phyloP scores from a whole-genome alignment of 1,284 basidiomycete genomes.

The Thecaphora frezii region DNA sequence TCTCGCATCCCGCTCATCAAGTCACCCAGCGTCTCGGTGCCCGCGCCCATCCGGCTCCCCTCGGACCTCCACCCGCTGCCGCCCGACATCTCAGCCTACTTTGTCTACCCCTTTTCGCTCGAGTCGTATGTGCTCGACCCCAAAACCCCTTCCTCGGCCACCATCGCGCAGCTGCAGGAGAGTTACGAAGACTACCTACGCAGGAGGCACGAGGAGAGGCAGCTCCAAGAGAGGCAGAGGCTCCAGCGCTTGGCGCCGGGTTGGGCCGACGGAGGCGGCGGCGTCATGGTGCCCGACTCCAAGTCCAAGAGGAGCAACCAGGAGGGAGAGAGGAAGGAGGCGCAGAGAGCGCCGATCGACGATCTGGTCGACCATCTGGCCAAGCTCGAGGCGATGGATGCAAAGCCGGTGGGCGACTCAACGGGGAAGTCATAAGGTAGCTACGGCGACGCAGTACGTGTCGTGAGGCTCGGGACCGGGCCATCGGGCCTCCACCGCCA shows the following conservation, averaged over 20 bases:
- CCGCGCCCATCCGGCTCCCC: constrained; percentile 22
- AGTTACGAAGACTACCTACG: constrained; percentile 21
- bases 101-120: constrained; percentile 49
- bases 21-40: constrained; percentile 30
- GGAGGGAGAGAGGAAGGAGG: constrained; percentile 4
- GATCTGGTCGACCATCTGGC: constrained; percentile 34
- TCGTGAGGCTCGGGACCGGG: no score
- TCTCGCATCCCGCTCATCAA: constrained; percentile 43
- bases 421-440: not conserved
- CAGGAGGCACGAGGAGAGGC: constrained; percentile 14
- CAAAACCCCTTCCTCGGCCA: constrained; percentile 20
- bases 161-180: constrained; percentile 15
- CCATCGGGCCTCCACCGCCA: no score
- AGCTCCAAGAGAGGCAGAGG: constrained; percentile 9
- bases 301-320: not conserved
- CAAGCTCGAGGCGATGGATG: constrained; percentile 20
- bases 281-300: constrained; percentile 15
- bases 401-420: not conserved
- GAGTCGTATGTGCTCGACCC: constrained; percentile 42
- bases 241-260: constrained; percentile 26
- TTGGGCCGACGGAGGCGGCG: constrained; percentile 9
- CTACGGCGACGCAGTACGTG: no score
- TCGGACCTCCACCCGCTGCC: constrained; percentile 43
- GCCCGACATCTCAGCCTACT: constrained; percentile 42
- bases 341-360: constrained; percentile 28